Evolutionary conservation across 2,329 filamentous ascomycete species (phyloP), one percentile per base, ranked within the genome.

Genomic region (Tolypocladium ovalisporum): DNA sequence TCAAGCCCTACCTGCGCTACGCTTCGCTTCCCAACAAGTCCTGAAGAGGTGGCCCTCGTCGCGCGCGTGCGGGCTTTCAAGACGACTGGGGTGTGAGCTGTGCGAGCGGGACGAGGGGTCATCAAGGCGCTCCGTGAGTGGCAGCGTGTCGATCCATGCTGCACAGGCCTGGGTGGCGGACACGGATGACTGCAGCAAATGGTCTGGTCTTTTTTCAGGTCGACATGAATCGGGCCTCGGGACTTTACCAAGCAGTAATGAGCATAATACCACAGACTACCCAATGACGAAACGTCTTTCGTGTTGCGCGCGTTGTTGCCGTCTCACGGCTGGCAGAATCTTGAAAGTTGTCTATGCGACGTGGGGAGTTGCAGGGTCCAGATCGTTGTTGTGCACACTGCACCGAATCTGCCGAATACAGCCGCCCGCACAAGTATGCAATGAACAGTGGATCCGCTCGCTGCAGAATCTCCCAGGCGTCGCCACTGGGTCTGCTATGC

Each of bases 1-100:
- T 86, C 72, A 86, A 86, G 80, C 83, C 83, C 57, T 88, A 92
- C 75, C 79, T 92, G 70, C 80, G 88, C 71, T 90, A 86, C 74
- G 90, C 88, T 49, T 75, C 81, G 61, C 76, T 87, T 58, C 76
- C 83, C 68, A 81, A 84, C 68, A 82, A 84, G 76, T 78, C 82
- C 49, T 72, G 69, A n/a, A n/a, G n/a, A n/a, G n/a, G n/a, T n/a
- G n/a, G n/a, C n/a, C n/a, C n/a, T n/a, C n/a, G n/a, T n/a, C n/a
- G n/a, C n/a, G n/a, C n/a, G n/a, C n/a, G n/a, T n/a, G n/a, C n/a
- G n/a, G n/a, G n/a, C n/a, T 49, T 17, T 36, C n/a, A 51, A 8
- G 54, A 39, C 12, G 13, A 24, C 7, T 5, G 6, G 35, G 34
- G n/a, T n/a, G n/a, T n/a, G n/a, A n/a, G n/a, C n/a, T n/a, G n/a